phyloP scores from a whole-genome alignment of 345 rosid species.

The Alliaria petiolata region DNA sequence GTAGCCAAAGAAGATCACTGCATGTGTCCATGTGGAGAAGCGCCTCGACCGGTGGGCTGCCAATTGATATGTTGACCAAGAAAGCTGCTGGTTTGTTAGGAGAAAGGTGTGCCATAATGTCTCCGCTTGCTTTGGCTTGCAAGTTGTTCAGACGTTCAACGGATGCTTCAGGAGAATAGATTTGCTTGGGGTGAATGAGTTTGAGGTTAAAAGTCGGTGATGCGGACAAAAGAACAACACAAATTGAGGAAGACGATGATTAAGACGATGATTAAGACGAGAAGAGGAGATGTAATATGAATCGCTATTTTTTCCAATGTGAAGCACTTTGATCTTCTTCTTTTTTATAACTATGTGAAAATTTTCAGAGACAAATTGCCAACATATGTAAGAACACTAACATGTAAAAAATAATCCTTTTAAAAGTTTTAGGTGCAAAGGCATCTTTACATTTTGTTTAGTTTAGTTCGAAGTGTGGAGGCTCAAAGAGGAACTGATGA shows the following conservation, averaged over 20 bases:
- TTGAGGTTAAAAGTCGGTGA: not conserved
- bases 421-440: no score
- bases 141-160: not conserved
- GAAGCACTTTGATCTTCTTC: no score
- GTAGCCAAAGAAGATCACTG: not conserved
- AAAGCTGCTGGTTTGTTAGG: not conserved
- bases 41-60: constrained; percentile 8
- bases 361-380: no score
- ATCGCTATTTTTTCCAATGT: no score
- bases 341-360: no score
- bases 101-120: not conserved
- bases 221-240: not conserved
- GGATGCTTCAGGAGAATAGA: not conserved
- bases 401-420: no score
- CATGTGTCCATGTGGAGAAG: not conserved
- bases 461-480: no score
- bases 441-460: no score
- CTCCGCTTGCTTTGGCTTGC: not conserved
- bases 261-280: no score
- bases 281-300: no score
- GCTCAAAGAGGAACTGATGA: no score
- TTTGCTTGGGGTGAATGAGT: not conserved
- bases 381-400: no score
- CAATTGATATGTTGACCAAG: constrained; percentile 17
- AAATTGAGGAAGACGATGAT: not conserved